Evolutionary conservation across 441 rosid genomes (phyloP).

Genomic region (Omphalea diandra): DNA sequence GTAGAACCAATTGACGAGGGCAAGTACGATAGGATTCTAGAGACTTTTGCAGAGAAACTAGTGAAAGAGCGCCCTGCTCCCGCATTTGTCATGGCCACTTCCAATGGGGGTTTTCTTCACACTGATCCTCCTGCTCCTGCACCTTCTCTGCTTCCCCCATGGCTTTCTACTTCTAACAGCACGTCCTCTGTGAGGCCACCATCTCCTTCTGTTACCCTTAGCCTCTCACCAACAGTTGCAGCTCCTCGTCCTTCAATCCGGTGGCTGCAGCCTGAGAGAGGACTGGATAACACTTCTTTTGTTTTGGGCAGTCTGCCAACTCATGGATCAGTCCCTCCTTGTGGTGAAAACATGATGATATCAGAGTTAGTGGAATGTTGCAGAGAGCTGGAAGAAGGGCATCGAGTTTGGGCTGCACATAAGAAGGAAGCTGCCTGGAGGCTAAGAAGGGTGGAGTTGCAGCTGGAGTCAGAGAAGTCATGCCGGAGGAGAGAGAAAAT

Average conservation of each 20-base stretch:
- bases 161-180: constrained; percentile 82
- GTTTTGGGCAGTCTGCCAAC: constrained; percentile 45
- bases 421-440: constrained; percentile 98
- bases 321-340: constrained; percentile 40
- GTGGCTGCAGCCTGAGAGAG: constrained; percentile 81
- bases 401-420: constrained; percentile 73
- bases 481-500: constrained; percentile 75
- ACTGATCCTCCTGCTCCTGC: constrained; percentile 49
- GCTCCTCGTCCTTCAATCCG: constrained; percentile 72
- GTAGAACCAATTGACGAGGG: constrained; percentile 86
- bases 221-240: constrained; percentile 72
- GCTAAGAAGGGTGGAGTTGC: constrained; percentile 87
- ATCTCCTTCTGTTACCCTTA: constrained; percentile 86
- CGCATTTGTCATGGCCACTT: constrained; percentile 64
- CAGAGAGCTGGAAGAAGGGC: constrained; percentile 92
- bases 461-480: constrained; percentile 89
- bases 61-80: constrained; percentile 71
- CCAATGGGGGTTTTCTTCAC: constrained; percentile 70
- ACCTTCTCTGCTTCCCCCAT: constrained; percentile 67
- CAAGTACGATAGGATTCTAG: constrained; percentile 90
- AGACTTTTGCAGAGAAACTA: constrained; percentile 92
- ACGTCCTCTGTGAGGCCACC: constrained; percentile 45
- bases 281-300: constrained; percentile 44
- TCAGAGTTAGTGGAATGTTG: constrained; percentile 84
- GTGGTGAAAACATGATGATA: constrained; percentile 54